phyloP scores from a whole-genome alignment of 164 flowering plant genomes.

The Pachysandra terminalis region DNA sequence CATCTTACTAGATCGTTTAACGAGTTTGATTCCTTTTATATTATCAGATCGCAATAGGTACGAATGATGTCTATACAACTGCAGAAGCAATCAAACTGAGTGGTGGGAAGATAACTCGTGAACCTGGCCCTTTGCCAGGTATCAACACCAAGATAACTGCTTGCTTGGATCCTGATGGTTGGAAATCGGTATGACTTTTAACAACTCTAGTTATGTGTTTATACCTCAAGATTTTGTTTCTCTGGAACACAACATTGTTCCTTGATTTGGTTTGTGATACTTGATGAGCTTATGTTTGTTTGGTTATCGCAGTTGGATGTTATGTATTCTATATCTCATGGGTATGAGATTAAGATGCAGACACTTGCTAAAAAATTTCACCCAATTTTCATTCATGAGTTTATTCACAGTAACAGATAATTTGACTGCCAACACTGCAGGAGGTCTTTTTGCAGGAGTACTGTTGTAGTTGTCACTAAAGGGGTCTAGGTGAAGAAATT shows the following conservation, averaged over 20 bases:
- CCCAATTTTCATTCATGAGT: not conserved
- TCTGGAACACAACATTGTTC: not conserved
- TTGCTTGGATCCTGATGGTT: slow-evolving; percentile 98
- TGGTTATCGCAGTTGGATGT: not conserved
- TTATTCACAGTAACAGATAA: too few relatives aligned
- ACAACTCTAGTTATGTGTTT: slow-evolving; percentile 4
- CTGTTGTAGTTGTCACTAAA: not conserved
- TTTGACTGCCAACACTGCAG: not conserved
- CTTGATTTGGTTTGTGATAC: not conserved
- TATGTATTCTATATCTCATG: slow-evolving; percentile 6
- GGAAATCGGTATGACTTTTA: slow-evolving; percentile 72
- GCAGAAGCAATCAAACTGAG: slow-evolving; percentile 80
- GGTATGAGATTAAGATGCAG: not conserved
- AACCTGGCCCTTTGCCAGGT: slow-evolving; percentile 98
- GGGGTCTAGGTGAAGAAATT: not conserved
- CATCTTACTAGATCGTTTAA: slow-evolving; percentile 1
- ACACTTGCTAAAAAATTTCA: not conserved
- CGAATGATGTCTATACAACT: slow-evolving; percentile 96
- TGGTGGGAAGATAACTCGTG: slow-evolving; percentile 88
- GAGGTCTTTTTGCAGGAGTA: not conserved
- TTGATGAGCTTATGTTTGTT: not conserved
- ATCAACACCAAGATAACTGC: slow-evolving; percentile 93
- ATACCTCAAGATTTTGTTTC: slow-evolving; percentile 1
- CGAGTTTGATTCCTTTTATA: slow-evolving; percentile 2
- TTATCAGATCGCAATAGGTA: slow-evolving; percentile 89